Evolutionary conservation across 257 asterid species (phyloP).

Genomic region (Solanum rostratum): DNA sequence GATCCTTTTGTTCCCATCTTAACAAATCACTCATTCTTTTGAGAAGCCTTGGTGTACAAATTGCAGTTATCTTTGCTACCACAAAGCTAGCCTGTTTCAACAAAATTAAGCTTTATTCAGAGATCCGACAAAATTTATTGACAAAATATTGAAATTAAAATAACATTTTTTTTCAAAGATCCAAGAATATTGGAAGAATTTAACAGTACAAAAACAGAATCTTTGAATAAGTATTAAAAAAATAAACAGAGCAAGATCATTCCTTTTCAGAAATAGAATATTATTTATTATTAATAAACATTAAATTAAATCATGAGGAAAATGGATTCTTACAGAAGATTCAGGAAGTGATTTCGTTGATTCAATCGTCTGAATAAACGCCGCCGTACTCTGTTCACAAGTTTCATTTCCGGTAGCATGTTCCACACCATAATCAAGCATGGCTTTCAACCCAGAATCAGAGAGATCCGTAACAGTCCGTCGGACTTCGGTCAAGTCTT

Average conservation of each 20-base stretch:
- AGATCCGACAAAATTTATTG: background rate
- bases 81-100: slow-evolving; percentile 61
- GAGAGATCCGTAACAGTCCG: slow-evolving; percentile 30
- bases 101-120: background rate
- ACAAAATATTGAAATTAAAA: background rate
- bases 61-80: slow-evolving; percentile 78
- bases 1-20: slow-evolving; percentile 55
- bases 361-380: slow-evolving; percentile 42
- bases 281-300: background rate
- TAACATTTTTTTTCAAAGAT: background rate
- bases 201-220: background rate
- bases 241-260: background rate
- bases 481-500: slow-evolving; percentile 28
- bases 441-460: slow-evolving; percentile 45
- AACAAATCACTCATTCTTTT: slow-evolving; percentile 68
- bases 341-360: slow-evolving; percentile 18
- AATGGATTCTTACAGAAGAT: slow-evolving; percentile 30
- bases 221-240: background rate
- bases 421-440: slow-evolving; percentile 86
- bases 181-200: background rate
- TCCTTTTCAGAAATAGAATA: background rate
- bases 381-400: slow-evolving; percentile 39
- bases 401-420: slow-evolving; percentile 43
- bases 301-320: background rate
- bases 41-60: slow-evolving; percentile 46